phyloP scores from a whole-genome alignment of 1,139 yeast genomes.

The Zygoascus meyerae region DNA sequence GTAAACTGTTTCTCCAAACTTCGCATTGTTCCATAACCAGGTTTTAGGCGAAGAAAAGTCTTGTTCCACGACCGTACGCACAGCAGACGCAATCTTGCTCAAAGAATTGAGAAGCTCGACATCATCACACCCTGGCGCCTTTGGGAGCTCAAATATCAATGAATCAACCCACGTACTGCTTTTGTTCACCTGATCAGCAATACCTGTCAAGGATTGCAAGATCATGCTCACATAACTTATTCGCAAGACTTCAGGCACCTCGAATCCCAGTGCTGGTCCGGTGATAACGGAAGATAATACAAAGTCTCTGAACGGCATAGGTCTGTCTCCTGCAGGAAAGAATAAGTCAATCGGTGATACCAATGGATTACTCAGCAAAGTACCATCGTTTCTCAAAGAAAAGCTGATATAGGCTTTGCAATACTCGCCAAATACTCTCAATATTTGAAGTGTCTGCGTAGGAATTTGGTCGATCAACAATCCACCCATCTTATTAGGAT shows the following conservation, averaged over 20 bases:
- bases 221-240: slow-evolving; percentile 20
- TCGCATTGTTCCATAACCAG: slow-evolving; percentile 19
- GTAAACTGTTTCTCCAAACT: slow-evolving; percentile 37
- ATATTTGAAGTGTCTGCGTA: slow-evolving; percentile 50
- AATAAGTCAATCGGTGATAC: slow-evolving; percentile 6
- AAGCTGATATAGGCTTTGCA: slow-evolving; percentile 14
- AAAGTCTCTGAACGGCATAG: slow-evolving; percentile 22
- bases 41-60: slow-evolving; percentile 13
- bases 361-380: neutral
- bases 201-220: slow-evolving; percentile 17
- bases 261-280: slow-evolving; percentile 20
- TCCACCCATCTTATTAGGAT: slow-evolving; percentile 34
- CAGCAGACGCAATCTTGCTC: slow-evolving; percentile 15
- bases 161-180: slow-evolving; percentile 22
- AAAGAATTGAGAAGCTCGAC: slow-evolving; percentile 17
- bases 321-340: slow-evolving; percentile 6
- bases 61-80: slow-evolving; percentile 16
- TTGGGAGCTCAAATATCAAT: slow-evolving; percentile 21
- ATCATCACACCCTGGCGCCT: slow-evolving; percentile 12
- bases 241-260: slow-evolving; percentile 20
- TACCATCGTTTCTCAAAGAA: neutral
- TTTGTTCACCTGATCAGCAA: slow-evolving; percentile 16
- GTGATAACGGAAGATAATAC: slow-evolving; percentile 23
- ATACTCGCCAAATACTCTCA: slow-evolving; percentile 45
- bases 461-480: slow-evolving; percentile 55